A percentile compares a stretch with the other conserved stretches of the same genome.
Evolutionary conservation across 2,329 filamentous ascomycete species (phyloP).

Genomic region (Fusarium burgessii): DNA sequence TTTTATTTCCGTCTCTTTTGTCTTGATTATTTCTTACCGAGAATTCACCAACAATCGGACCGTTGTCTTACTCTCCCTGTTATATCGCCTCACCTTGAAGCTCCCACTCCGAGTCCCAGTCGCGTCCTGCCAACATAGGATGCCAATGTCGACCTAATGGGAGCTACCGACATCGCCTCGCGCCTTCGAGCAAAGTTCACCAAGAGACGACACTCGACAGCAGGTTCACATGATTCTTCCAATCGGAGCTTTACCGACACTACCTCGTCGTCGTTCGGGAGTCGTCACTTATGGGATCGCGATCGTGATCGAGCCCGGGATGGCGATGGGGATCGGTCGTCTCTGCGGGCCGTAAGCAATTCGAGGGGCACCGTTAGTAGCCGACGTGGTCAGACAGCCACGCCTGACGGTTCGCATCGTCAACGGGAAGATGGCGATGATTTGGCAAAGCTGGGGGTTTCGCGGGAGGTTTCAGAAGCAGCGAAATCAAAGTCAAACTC

Average conservation of each 20-base stretch:
- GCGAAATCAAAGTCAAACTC: slow-evolving; percentile 25
- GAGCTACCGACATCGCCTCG: slow-evolving; percentile 57
- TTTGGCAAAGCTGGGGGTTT: slow-evolving; percentile 19
- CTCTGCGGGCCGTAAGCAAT: slow-evolving; percentile 40
- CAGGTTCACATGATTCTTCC: slow-evolving; percentile 53
- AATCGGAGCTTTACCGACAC: slow-evolving; percentile 43
- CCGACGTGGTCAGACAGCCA: slow-evolving; percentile 32
- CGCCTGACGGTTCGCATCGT: slow-evolving; percentile 29
- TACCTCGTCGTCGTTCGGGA: slow-evolving; percentile 37
- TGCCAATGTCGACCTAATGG: slow-evolving; percentile 52
- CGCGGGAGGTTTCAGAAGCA: slow-evolving; percentile 24
- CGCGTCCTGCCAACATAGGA: slow-evolving; percentile 26
- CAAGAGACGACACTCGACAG: slow-evolving; percentile 56
- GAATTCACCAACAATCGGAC: not conserved
- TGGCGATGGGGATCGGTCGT: slow-evolving; percentile 31
- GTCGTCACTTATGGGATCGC: slow-evolving; percentile 44
- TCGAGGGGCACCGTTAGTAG: slow-evolving; percentile 39
- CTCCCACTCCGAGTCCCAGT: slow-evolving; percentile 20
- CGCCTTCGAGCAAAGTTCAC: slow-evolving; percentile 62
- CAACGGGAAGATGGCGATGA: slow-evolving; percentile 24
- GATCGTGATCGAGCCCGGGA: slow-evolving; percentile 40
- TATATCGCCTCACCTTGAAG: slow-evolving; percentile 6
- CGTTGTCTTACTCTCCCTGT: slow-evolving; percentile 32
- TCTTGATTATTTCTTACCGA: not conserved
- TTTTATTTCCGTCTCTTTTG: slow-evolving; percentile 15